These are phyloP conservation scores for Phytophthora pisi DNA, from an alignment of 352 stramenopile genomes.

Conservation along the genomic window DNA sequence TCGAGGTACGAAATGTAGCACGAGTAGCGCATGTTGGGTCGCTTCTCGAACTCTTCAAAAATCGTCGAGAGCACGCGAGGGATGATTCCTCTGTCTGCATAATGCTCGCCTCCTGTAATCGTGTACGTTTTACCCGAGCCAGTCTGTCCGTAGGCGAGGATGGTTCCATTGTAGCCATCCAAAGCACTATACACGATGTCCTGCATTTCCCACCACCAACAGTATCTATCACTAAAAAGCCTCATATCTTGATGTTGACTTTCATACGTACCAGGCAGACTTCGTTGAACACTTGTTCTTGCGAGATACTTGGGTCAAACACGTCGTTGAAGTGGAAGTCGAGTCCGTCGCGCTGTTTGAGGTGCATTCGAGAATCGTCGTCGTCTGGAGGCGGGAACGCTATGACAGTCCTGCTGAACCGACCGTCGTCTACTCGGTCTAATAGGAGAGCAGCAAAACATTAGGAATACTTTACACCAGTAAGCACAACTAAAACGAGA, in stretches of 20 bases:
- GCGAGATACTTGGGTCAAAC: conserved; percentile 66
- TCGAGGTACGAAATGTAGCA: conserved; percentile 96
- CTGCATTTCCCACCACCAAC: conserved; percentile 13
- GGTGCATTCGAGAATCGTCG: conserved; percentile 58
- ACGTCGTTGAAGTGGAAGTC: conserved; percentile 79
- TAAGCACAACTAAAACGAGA: background rate
- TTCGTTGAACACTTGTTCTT: conserved; percentile 75
- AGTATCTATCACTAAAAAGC: background rate
- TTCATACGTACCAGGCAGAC: conserved; percentile 55
- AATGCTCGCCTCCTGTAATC: conserved; percentile 90
- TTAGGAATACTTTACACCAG: background rate
- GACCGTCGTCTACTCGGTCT: conserved; percentile 62
- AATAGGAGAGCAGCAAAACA: background rate
- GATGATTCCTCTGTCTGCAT: conserved; percentile 96
- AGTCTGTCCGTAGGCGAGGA: conserved; percentile 75
- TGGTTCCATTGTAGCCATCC: conserved; percentile 78
- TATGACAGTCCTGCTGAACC: conserved; percentile 50
- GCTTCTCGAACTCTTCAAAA: conserved; percentile 86
- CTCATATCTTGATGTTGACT: background rate
- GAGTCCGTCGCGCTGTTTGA: conserved; percentile 76
- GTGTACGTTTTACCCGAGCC: conserved; percentile 82
- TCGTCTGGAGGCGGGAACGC: conserved; percentile 64
- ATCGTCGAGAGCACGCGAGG: conserved; percentile 92
- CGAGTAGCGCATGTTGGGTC: conserved; percentile 64
- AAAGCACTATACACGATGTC: conserved; percentile 77